Evolutionary conservation across 352 stramenopile species (phyloP).

Genomic region (Pelagophyceae sp.): DNA sequence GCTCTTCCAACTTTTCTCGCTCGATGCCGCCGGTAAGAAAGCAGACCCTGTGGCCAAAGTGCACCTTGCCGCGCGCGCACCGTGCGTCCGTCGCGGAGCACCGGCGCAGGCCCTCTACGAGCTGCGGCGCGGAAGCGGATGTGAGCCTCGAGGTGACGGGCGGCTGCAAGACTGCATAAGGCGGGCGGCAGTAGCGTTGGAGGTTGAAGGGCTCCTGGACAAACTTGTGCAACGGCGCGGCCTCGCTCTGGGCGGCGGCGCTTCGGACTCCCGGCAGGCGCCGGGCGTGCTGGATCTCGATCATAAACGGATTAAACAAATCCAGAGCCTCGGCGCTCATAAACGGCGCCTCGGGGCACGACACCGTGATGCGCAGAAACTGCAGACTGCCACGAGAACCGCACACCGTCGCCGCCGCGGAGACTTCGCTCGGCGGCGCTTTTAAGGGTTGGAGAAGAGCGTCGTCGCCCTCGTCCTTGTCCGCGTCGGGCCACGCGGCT

Average conservation of each 20-base stretch:
- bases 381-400: too few species aligned
- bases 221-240: constrained; percentile 13
- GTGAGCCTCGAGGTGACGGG: constrained; percentile 6
- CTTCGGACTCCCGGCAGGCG: constrained; percentile 18
- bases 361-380: too few species aligned
- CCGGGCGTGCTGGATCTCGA: constrained; percentile 10
- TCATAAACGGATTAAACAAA: constrained; percentile 19
- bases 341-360: neutral
- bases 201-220: constrained; percentile 20
- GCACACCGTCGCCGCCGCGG: neutral
- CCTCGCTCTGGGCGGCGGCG: neutral
- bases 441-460: too few species aligned
- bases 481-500: too few species aligned
- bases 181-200: constrained; percentile 8
- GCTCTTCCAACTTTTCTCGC: neutral
- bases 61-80: neutral
- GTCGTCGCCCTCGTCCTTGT: neutral
- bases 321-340: neutral
- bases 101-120: neutral
- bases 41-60: constrained; percentile 2
- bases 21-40: constrained; percentile 19
- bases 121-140: neutral
- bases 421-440: too few species aligned
- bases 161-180: constrained; percentile 9
- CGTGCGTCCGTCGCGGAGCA: neutral